Percentiles rank a stretch among this genome's conserved stretches.
phyloP scores from a whole-genome alignment of 768 basidiomycete genomes.

The Leccinum sublutescens region DNA sequence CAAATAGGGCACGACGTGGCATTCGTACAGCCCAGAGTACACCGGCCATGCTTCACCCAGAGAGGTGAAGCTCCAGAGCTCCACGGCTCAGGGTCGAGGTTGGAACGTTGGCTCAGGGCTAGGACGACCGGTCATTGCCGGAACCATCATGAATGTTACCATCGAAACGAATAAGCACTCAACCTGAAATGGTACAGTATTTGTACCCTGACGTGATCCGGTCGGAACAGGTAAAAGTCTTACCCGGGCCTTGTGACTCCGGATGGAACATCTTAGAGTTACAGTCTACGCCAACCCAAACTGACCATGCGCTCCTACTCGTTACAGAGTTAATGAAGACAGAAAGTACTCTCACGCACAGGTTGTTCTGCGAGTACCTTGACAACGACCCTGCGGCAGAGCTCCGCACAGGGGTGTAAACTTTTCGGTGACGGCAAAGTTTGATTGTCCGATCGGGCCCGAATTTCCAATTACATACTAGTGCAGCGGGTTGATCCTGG shows the following conservation, averaged over 20 bases:
- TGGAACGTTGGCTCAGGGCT: conserved; percentile 61
- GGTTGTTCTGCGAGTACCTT: not conserved
- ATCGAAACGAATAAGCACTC: conserved; percentile 70
- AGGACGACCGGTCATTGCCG: conserved; percentile 82
- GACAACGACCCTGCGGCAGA: not conserved
- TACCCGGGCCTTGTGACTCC: not conserved
- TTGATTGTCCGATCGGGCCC: not conserved
- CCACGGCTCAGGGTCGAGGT: conserved; percentile 83
- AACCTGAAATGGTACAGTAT: conserved; percentile 64
- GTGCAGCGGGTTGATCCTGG: too few species aligned
- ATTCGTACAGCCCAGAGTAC: conserved; percentile 94
- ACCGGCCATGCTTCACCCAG: conserved; percentile 65
- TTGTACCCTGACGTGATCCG: conserved; percentile 92
- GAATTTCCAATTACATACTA: not conserved
- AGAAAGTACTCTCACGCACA: not conserved
- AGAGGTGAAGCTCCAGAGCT: conserved; percentile 75
- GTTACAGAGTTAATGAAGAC: not conserved
- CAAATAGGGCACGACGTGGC: conserved; percentile 91
- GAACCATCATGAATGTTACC: conserved; percentile 89
- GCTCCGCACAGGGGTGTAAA: not conserved
- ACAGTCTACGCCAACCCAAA: not conserved
- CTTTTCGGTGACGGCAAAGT: not conserved
- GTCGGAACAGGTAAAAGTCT: not conserved
- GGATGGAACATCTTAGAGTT: not conserved
- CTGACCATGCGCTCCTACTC: not conserved